These are phyloP conservation scores for Xylaria multiplex DNA, from an alignment of 2,329 filamentous ascomycete genomes.

Conservation along the genomic window DNA sequence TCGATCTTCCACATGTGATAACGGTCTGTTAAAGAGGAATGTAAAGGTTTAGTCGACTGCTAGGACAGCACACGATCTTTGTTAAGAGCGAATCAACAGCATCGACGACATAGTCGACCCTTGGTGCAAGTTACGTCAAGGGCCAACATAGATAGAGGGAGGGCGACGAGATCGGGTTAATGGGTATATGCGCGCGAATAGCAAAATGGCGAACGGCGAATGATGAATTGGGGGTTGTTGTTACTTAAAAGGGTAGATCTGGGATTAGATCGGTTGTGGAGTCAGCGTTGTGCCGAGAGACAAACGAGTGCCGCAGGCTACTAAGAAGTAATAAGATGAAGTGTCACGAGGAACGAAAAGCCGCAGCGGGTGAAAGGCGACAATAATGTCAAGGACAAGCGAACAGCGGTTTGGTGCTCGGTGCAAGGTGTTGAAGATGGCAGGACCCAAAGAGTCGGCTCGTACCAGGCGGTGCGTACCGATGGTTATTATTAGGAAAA, in stretches of 20 bases:
- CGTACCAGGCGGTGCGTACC: background rate
- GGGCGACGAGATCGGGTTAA: conserved; percentile 23
- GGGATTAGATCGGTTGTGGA: conserved; percentile 30
- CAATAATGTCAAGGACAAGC: conserved; percentile 1
- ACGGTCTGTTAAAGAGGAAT: background rate
- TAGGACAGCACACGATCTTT: conserved; percentile 39
- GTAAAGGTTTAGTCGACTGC: conserved; percentile 20
- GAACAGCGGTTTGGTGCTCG: conserved; percentile 3
- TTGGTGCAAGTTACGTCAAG: conserved; percentile 34
- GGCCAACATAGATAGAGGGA: conserved; percentile 39
- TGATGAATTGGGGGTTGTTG: background rate
- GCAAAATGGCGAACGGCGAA: no score
- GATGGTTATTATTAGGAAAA: conserved; percentile 15
- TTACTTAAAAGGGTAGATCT: conserved; percentile 24
- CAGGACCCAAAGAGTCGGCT: background rate
- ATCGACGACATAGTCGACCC: conserved; percentile 47
- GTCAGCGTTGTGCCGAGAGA: conserved; percentile 29
- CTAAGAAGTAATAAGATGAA: background rate
- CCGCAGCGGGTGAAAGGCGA: background rate
- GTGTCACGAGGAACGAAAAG: background rate
- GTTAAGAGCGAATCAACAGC: conserved; percentile 42
- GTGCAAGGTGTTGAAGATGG: background rate
- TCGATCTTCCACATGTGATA: background rate
- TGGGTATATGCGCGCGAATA: conserved; percentile 19
- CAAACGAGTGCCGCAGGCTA: conserved; percentile 28